phyloP scores from a whole-genome alignment of 768 basidiomycete genomes.

The Auricularia heimuer region DNA sequence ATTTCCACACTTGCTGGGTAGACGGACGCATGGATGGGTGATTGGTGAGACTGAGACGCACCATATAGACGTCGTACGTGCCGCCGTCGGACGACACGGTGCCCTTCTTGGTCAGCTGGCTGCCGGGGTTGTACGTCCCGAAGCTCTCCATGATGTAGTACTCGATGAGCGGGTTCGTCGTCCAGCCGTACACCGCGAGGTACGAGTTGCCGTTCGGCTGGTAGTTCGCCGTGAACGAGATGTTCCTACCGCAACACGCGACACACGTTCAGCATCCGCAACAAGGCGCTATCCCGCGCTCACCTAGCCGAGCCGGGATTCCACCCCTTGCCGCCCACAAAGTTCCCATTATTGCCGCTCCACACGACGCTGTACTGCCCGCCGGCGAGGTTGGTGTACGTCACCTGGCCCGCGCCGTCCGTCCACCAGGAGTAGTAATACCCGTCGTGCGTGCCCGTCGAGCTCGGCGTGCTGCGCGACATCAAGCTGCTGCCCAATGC shows the following conservation, averaged over 20 bases:
- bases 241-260: background rate
- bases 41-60: no score
- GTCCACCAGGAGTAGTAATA: slow-evolving; percentile 10
- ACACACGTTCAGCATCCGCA: background rate
- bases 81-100: slow-evolving; percentile 7
- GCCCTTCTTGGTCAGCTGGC: slow-evolving; percentile 6
- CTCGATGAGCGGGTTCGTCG: slow-evolving; percentile 6
- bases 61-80: slow-evolving; percentile 8
- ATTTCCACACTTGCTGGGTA: no score
- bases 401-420: slow-evolving; percentile 4
- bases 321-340: slow-evolving; percentile 10
- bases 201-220: background rate
- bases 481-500: no score
- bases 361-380: slow-evolving; percentile 6
- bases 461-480: slow-evolving; percentile 4
- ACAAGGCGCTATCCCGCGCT: background rate
- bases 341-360: slow-evolving; percentile 3
- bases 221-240: slow-evolving; percentile 1
- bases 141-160: slow-evolving; percentile 9
- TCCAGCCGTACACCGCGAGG: slow-evolving; percentile 7
- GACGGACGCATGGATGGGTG: no score
- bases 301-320: slow-evolving; percentile 7
- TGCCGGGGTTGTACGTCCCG: slow-evolving; percentile 8
- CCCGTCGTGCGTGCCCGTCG: slow-evolving; percentile 6
- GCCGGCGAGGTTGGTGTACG: slow-evolving; percentile 5